phyloP scores from a whole-genome alignment of 352 stramenopile genomes.

The Phytophthora citricola region DNA sequence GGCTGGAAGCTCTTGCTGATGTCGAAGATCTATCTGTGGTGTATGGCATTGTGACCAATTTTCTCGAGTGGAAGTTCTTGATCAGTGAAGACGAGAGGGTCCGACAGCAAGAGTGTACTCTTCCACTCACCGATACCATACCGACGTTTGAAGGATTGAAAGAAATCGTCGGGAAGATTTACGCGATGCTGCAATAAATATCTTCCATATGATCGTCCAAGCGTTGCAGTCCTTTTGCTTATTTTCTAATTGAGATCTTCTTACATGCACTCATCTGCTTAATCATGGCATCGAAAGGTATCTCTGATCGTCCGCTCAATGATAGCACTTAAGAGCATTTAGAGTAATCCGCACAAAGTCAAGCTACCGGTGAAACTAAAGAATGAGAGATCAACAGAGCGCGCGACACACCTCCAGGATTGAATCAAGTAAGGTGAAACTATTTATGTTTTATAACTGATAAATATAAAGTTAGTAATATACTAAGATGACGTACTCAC shows the following conservation, averaged over 20 bases:
- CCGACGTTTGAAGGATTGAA: constrained; percentile 19
- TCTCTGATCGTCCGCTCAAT: constrained; percentile 21
- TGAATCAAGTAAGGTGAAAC: constrained; percentile 1
- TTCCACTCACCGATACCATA: constrained; percentile 10
- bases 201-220: not conserved
- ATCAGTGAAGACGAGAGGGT: constrained; percentile 23
- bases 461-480: too few species aligned
- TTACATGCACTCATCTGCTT: constrained; percentile 21
- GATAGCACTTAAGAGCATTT: too few species aligned
- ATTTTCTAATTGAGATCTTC: constrained; percentile 24
- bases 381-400: constrained; percentile 19
- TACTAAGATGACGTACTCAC: too few species aligned
- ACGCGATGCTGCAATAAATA: constrained; percentile 16
- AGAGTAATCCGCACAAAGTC: not conserved
- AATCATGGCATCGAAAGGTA: constrained; percentile 23
- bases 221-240: constrained; percentile 20
- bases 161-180: constrained; percentile 29
- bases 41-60: constrained; percentile 37
- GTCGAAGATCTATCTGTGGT: constrained; percentile 25
- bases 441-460: too few species aligned
- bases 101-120: constrained; percentile 14
- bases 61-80: constrained; percentile 30
- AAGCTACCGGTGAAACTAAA: constrained; percentile 21
- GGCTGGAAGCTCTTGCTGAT: constrained; percentile 38
- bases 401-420: constrained; percentile 1